Evolutionary conservation across 2,329 filamentous ascomycete species (phyloP).

Genomic region (Colletotrichum eleusines): DNA sequence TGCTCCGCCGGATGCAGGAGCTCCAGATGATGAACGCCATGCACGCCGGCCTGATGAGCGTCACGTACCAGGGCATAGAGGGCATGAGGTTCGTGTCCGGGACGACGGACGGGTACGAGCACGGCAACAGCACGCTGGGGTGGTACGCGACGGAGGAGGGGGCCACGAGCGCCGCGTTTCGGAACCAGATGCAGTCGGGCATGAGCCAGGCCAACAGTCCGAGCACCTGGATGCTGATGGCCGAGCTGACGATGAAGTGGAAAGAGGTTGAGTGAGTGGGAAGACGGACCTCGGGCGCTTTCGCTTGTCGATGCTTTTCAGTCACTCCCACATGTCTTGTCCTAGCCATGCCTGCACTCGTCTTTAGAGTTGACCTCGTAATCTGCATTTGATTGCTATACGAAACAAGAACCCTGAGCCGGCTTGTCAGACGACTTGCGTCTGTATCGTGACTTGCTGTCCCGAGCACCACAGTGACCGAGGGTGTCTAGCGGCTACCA

Average conservation of each 20-base stretch:
- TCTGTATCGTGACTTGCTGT: background rate
- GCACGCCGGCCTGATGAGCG: constrained; percentile 49
- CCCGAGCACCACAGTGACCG: no score
- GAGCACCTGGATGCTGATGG: constrained; percentile 4
- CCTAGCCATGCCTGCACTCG: background rate
- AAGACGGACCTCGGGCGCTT: background rate
- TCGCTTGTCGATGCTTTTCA: background rate
- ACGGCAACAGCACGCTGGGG: constrained; percentile 52
- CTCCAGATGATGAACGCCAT: constrained; percentile 42
- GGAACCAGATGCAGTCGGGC: constrained; percentile 21
- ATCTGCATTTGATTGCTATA: background rate
- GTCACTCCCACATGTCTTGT: background rate
- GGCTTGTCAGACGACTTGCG: background rate
- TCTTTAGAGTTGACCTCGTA: background rate
- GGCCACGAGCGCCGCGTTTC: constrained; percentile 43
- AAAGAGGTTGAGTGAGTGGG: constrained; percentile 1
- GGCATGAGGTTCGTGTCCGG: constrained; percentile 46
- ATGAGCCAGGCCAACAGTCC: constrained; percentile 23
- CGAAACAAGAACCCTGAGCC: no score
- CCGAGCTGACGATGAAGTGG: constrained; percentile 4
- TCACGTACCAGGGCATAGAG: constrained; percentile 52
- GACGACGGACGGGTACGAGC: constrained; percentile 47
- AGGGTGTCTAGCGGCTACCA: background rate
- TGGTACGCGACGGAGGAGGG: constrained; percentile 53
- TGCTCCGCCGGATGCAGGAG: constrained; percentile 34